Conservation (phyloP, 352 stramenopile species). For the Pythium angustatum region DNA sequence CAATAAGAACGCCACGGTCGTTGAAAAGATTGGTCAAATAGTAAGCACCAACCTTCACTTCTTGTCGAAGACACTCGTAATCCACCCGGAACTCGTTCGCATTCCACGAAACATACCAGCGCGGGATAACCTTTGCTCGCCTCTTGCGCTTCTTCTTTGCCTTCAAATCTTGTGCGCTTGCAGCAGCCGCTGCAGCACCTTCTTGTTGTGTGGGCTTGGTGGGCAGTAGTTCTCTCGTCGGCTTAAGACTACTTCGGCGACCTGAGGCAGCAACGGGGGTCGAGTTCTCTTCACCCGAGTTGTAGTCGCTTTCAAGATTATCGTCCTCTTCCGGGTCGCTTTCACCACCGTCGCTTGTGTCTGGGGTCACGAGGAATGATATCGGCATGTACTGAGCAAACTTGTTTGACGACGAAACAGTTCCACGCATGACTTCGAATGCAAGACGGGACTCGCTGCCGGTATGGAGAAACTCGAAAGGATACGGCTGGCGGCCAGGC, state of each 20-base stretch:
- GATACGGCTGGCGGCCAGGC: slow-evolving; percentile 33
- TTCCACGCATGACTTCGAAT: slow-evolving; percentile 71
- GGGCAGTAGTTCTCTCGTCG: slow-evolving; percentile 21
- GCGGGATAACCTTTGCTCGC: slow-evolving; percentile 62
- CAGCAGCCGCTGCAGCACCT: slow-evolving; percentile 7
- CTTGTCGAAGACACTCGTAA: slow-evolving; percentile 66
- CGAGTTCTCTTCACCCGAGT: slow-evolving; percentile 58
- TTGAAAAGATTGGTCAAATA: slow-evolving; percentile 83
- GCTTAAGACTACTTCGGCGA: slow-evolving; percentile 37
- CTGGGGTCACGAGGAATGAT: slow-evolving; percentile 74
- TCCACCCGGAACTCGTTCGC: slow-evolving; percentile 85
- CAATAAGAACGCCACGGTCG: slow-evolving; percentile 73
- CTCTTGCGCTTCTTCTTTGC: slow-evolving; percentile 73
- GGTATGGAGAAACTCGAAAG: slow-evolving; percentile 78
- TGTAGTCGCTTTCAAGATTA: slow-evolving; percentile 67
- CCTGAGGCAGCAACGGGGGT: background rate
- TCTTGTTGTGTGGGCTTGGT: slow-evolving; percentile 29
- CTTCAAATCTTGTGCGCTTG: slow-evolving; percentile 33
- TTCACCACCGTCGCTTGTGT: slow-evolving; percentile 66
- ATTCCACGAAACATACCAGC: slow-evolving; percentile 87
- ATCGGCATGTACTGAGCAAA: slow-evolving; percentile 80
- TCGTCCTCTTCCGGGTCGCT: slow-evolving; percentile 63
- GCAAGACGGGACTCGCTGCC: slow-evolving; percentile 61
- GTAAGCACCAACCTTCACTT: slow-evolving; percentile 85
- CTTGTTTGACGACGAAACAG: slow-evolving; percentile 76